These are phyloP conservation scores for Blastobotrys arbuscula DNA, from an alignment of 1,139 yeast species.

Conservation along the genomic window DNA sequence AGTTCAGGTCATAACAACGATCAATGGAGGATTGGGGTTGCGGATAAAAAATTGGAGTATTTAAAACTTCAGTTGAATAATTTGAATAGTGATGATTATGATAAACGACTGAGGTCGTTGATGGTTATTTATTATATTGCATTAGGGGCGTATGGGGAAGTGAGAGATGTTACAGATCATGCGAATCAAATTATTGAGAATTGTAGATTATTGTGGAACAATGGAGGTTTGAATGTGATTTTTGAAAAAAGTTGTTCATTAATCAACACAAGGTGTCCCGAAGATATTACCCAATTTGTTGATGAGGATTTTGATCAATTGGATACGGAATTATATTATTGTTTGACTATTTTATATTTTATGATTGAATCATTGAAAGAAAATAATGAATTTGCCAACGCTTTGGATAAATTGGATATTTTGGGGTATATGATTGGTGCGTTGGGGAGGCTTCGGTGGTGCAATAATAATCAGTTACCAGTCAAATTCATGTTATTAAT, in stretches of 20 bases:
- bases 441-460: conserved; percentile 67
- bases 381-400: conserved; percentile 23
- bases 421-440: conserved; percentile 45
- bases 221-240: conserved; percentile 21
- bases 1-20: neutral
- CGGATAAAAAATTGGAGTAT: conserved; percentile 10
- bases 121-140: conserved; percentile 36
- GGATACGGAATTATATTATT: conserved; percentile 35
- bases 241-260: conserved; percentile 19
- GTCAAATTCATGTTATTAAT: conserved; percentile 47
- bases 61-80: conserved; percentile 8
- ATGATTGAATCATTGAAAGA: conserved; percentile 37
- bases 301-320: conserved; percentile 9
- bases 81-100: conserved; percentile 2
- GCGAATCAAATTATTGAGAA: conserved; percentile 34
- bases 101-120: conserved; percentile 9
- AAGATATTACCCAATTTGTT: conserved; percentile 12
- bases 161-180: conserved; percentile 37
- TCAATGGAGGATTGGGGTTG: conserved; percentile 19
- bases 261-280: conserved; percentile 21
- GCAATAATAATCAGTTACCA: conserved; percentile 25
- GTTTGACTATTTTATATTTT: conserved; percentile 53
- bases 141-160: conserved; percentile 39
- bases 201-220: conserved; percentile 23
- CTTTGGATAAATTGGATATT: conserved; percentile 33